Base-by-base conservation (phyloP, 23 red algal species). In the Pyropia haitanensis region DNA sequence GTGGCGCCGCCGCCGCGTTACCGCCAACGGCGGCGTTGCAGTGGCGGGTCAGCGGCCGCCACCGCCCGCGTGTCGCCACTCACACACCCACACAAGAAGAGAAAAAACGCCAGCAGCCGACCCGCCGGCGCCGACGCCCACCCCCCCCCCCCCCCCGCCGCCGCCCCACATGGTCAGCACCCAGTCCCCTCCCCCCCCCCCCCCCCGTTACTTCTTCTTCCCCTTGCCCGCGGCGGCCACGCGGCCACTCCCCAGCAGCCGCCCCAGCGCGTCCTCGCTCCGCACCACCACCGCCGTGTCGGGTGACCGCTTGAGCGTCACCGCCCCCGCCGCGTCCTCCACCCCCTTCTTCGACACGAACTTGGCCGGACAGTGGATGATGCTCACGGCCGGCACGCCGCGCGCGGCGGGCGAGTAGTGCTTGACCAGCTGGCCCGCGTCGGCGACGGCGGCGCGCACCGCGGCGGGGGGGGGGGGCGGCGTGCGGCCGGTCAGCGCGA, bases 291-390 rank as follows among this genome's bases (percentile, higher is more conserved):
- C 16, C n/a, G 25, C 13, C 58, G 34, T 77, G 1, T 51, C 21
- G 6, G 73, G 73, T 3, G 73, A 5, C 18, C 64, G 34, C 49
- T 77, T 77, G 39, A 77, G 27, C 14, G 73, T 77, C 4, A 77
- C 73, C 28, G 73, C 46, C 58, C 73, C 73, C 12, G 50, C 30
- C 20, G 20, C 20, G 25, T 63, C 57, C 34, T 77, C 73, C 16
- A 64, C 57, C 29, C 73, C 73, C 34, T 74, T 58, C 27, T 74
- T 74, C n/a, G 81, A 87, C 18, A 91, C 87, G 27, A 33, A 82
- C 48, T 91, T 91, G 31, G 87, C 78, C 70, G 71, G 71, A 9
- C 82, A 58, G 28, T 72, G 82, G 55, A 91, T 91, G 19, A 91
- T 71, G 14, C 60, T 50, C 5, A 72, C 70, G 14, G 67, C 52